Evolutionary conservation across 116 monocot species (phyloP).

Genomic region (Dioscorea cayenensis): DNA sequence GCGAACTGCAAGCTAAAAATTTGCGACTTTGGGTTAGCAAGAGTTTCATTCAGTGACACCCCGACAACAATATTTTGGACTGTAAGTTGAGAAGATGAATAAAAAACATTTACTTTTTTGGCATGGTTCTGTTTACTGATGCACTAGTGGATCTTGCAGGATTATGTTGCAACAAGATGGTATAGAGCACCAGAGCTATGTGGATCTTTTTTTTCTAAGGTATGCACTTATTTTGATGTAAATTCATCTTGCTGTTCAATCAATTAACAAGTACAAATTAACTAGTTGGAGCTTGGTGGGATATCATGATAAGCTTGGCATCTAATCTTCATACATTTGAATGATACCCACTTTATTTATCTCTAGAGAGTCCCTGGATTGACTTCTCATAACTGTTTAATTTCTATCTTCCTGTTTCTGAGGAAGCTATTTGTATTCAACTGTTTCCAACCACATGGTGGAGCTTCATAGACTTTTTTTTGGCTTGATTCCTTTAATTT

Average conservation of each 20-base stretch:
- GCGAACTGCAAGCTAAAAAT: conserved; percentile 51
- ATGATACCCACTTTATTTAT: neutral
- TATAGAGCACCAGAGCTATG: conserved; percentile 48
- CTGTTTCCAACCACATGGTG: neutral
- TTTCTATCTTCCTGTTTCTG: neutral
- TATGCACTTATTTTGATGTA: neutral
- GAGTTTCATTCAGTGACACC: conserved; percentile 38
- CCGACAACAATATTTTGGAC: conserved; percentile 48
- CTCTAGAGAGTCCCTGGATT: neutral
- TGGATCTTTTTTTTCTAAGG: conserved; percentile 50
- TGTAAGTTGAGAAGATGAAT: conserved; percentile 9
- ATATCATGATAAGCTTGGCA: neutral
- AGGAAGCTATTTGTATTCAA: neutral
- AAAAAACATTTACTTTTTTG: neutral
- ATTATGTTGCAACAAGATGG: conserved; percentile 58
- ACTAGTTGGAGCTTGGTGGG: neutral
- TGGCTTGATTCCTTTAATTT: neutral
- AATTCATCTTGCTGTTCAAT: neutral
- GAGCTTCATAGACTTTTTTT: neutral
- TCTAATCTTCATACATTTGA: neutral
- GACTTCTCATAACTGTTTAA: neutral
- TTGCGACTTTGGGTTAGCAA: conserved; percentile 44
- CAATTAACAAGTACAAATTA: neutral
- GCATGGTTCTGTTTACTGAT: neutral
- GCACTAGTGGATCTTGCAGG: conserved; percentile 12